phyloP scores from a whole-genome alignment of 495 filamentous ascomycete genomes.

The Aspergillus saccharolyticus region DNA sequence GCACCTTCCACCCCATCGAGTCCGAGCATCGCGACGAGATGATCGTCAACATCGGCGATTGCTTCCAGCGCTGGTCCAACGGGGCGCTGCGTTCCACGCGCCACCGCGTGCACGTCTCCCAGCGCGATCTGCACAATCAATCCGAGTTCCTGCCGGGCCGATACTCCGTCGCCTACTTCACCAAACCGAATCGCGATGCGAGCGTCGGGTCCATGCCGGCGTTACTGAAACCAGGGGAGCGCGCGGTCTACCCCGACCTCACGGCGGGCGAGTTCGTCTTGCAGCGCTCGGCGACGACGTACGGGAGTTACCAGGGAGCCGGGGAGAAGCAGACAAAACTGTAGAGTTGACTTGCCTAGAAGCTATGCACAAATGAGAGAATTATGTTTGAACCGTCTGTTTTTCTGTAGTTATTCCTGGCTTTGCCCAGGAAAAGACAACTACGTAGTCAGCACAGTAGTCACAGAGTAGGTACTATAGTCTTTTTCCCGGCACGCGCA shows the following conservation, averaged over 20 bases:
- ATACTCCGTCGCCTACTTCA: constrained; percentile 34
- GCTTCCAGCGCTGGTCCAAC: constrained; percentile 58
- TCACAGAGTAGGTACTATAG: no score
- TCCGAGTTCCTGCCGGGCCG: constrained; percentile 8
- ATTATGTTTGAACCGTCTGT: no score
- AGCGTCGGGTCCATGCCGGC: constrained; percentile 16
- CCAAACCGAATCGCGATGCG: constrained; percentile 24
- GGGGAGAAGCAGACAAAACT: no score
- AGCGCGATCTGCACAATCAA: constrained; percentile 26
- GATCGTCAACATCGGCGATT: constrained; percentile 63
- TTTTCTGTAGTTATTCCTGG: no score
- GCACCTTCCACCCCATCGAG: constrained; percentile 39
- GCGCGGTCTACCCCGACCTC: constrained; percentile 16
- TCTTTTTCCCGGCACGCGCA: no score
- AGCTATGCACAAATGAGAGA: no score
- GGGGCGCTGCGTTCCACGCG: constrained; percentile 31
- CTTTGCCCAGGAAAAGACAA: no score
- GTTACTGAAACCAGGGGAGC: constrained; percentile 1
- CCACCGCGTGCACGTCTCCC: constrained; percentile 9
- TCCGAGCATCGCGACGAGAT: constrained; percentile 46
- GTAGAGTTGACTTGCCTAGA: no score
- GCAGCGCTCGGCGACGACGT: no score
- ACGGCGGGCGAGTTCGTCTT: constrained; percentile 25
- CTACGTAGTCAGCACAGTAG: no score
- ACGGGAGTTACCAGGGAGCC: no score